phyloP scores from a whole-genome alignment of 2,329 filamentous ascomycete species.

The Aspergillus floridensis region DNA sequence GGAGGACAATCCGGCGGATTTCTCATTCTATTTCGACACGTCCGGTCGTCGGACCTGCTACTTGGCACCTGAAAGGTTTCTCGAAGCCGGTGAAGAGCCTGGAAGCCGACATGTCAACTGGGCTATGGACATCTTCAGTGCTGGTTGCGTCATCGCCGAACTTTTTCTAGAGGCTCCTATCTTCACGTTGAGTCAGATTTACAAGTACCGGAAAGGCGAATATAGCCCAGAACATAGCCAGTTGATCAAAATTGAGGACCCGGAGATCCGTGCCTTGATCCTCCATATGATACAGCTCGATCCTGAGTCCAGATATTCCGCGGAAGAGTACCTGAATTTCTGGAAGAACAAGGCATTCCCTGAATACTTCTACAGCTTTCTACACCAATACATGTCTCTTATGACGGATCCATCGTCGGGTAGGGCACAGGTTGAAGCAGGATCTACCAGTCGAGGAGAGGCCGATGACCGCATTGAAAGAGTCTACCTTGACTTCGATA shows the following conservation, averaged over 20 bases:
- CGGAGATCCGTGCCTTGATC: conserved; percentile 82
- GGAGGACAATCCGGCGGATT: conserved; percentile 94
- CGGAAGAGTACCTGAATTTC: conserved; percentile 89
- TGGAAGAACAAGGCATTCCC: conserved; percentile 93
- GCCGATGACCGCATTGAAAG: conserved; percentile 92
- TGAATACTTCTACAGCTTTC: conserved; percentile 93
- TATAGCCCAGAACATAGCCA: conserved; percentile 83
- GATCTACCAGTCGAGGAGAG: conserved; percentile 72
- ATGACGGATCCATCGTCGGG: conserved; percentile 88
- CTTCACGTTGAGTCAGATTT: conserved; percentile 95
- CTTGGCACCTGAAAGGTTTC: conserved; percentile 87
- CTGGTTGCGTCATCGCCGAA: conserved; percentile 94
- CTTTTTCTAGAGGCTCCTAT: conserved; percentile 92
- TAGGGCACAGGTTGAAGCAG: conserved; percentile 66
- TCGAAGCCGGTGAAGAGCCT: conserved; percentile 65
- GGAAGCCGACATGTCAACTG: conserved; percentile 67
- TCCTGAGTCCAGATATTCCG: conserved; percentile 85
- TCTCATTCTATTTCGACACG: conserved; percentile 96
- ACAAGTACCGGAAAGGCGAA: conserved; percentile 87
- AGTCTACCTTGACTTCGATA: conserved; percentile 93
- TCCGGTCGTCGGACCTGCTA: conserved; percentile 92
- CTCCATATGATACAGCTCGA: conserved; percentile 95
- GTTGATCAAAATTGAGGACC: conserved; percentile 81
- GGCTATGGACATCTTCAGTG: conserved; percentile 99
- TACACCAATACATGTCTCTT: conserved; percentile 96